Base-by-base conservation (phyloP, 192 early-diverging fungal genomes). In the Backusella tuberculispora region DNA sequence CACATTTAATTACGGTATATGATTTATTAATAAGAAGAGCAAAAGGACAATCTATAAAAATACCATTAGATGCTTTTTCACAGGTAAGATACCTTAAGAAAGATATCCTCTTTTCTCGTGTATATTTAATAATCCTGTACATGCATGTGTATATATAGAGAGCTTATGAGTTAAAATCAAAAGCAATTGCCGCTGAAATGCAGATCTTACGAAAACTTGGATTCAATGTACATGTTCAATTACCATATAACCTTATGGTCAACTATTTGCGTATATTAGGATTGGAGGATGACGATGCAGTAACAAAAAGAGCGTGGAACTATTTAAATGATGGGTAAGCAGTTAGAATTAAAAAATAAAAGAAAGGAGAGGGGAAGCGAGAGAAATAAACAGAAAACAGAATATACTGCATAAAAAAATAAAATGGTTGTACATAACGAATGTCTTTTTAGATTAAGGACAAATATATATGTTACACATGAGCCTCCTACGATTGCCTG, bases 201-300 rank as follows among this genome's bases (percentile, higher is more conserved):
- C 92, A 95, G 69, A 92, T 99, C 34, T 84, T 99, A 41, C 90
- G 90, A 14, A 88, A 88, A 41, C 86, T 99, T 7, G 95, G 91
- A 9, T 99, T 99, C 80, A 95, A 97, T 78, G 96, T 98, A 5
- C 96, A 98, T 73, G 97, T 99, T 1, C 92, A 97, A 81, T 88
- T 95, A 14, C 96, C 98, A n/a, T 96, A 99, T 80, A 93, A 93
- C 19, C 88, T 96, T 66, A 91, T 99, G 90, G 89, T 98, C 71
- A 97, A 97, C 75, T 99, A 97, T 80, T 76, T 99, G 77, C 90
- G 90, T 45, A 88, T 91, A 29, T 83, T 99, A 45, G 92, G 90
- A 37, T 73, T 97, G 50, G 89, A 87, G 7, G 90, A 90, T 10
- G 90, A 97, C 73, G 85, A 89, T 12, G 84, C 74, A 10, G 80